Evolutionary conservation across 2,329 filamentous ascomycete genomes (phyloP), one percentile per base, ranked within the genome.

Genomic region (Cytospora leucostoma): DNA sequence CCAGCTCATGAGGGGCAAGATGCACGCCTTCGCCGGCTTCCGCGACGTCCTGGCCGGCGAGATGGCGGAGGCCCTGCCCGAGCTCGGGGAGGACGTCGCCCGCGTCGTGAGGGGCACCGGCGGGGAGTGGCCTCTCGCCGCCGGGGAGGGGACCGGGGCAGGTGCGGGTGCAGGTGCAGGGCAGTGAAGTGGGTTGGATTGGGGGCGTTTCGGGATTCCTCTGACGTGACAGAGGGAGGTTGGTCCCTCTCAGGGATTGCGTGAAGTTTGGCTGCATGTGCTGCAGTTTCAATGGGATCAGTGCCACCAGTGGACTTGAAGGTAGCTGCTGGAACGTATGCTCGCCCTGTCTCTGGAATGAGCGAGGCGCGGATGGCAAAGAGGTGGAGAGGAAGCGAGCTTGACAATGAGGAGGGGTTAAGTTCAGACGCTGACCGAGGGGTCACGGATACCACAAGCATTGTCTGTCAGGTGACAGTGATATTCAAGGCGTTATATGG

Each of bases 1-100:
- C 77, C 88, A 90, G 79, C 77, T 88, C 66, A 82, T 88, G 78
- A 80, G 83, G 69, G 88, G 88, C 61, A 90, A 89, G 78, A 79
- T 82, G 74, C 73, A 76, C 69, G 87, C 87, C 40, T 90, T 89
- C 71, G 79, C 73, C 12, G 69, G 75, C 35, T 89, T 90, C 72
- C 77, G 86, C 59, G 86, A 90, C 74, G 78, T 86, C 32, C 77
- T 90, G 2, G 87, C 86, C 13, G 78, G 78, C 59, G 80, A 88
- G 73, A 84, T 88, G 73, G 76, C 76, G 47, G 73, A 73, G 47
- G 84, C 84, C 19, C 80, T 88, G 80, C 86, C 86, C 7, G 86
- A 88, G 80, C 71, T 88, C 67, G 70, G 75, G 37, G 79, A 76
- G 2, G 85, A 88, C 65, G 80, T 86, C 15, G 76, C 76, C 11